A percentile compares a stretch with the other conserved stretches of the same genome.
Conservation (phyloP, 441 rosid genomes). For the Populus hybrid region DNA sequence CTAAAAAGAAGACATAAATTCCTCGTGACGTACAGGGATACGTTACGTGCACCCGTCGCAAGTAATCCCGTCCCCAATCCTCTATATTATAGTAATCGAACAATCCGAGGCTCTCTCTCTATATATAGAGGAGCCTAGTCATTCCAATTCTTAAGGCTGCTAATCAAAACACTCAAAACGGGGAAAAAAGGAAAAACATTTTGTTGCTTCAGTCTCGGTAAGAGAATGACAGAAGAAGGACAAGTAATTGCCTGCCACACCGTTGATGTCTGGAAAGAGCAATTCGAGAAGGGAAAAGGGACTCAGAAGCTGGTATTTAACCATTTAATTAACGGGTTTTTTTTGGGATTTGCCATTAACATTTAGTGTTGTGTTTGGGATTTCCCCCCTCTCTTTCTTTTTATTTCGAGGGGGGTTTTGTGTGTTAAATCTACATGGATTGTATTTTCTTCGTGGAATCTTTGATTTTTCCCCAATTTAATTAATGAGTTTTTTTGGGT, state of each 20-base stretch:
- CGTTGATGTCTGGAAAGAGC: slow-evolving; percentile 49
- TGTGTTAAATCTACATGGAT: too few relatives aligned
- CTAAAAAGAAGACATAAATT: not conserved
- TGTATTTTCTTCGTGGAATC: too few relatives aligned
- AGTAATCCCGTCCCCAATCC: not conserved
- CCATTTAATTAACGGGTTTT: not conserved
- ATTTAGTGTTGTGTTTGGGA: not conserved
- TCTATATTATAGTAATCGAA: not conserved
- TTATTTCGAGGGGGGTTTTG: not conserved
- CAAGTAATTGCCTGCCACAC: slow-evolving; percentile 58
- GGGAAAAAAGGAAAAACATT: too few relatives aligned
- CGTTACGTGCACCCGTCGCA: not conserved
- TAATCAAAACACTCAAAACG: not conserved
- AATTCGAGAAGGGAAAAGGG: slow-evolving; percentile 35
- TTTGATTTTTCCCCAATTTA: too few relatives aligned
- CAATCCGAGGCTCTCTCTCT: not conserved
- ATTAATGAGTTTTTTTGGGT: not conserved
- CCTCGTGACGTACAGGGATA: not conserved
- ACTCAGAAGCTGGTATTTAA: slow-evolving; percentile 53
- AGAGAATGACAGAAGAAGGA: slow-evolving; percentile 53
- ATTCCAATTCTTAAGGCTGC: not conserved
- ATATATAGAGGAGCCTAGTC: not conserved
- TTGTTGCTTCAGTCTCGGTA: not conserved
- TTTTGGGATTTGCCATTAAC: not conserved
- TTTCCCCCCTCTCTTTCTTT: not conserved